Conservation (phyloP, 768 basidiomycete species). For the Suillus ampliporus region DNA sequence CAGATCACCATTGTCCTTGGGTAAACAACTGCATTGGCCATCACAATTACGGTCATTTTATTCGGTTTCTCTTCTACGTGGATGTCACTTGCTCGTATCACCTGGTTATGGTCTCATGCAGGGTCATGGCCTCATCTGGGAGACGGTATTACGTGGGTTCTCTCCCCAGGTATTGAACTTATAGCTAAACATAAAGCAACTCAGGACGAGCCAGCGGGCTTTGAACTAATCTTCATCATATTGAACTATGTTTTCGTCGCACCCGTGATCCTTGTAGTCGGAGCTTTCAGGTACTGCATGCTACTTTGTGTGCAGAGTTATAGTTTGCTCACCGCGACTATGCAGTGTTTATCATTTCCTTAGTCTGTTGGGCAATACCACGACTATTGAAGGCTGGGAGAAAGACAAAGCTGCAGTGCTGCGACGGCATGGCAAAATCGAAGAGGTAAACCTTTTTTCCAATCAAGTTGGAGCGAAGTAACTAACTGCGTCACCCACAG, state of each 20-base stretch:
- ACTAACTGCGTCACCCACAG: conserved; percentile 40
- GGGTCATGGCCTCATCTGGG: conserved; percentile 56
- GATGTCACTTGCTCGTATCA: conserved; percentile 92
- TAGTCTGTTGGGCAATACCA: conserved; percentile 77
- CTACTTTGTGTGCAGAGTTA: conserved; percentile 7
- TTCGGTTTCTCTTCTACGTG: conserved; percentile 92
- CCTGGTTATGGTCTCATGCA: conserved; percentile 75
- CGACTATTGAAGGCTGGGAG: conserved; percentile 98
- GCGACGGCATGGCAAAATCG: conserved; percentile 83
- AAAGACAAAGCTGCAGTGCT: conserved; percentile 93
- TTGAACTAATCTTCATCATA: conserved; percentile 84
- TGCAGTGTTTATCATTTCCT: conserved; percentile 88
- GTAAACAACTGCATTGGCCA: conserved; percentile 95
- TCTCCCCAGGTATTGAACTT: conserved; percentile 1
- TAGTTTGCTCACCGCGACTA: conserved; percentile 18
- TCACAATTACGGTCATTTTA: conserved; percentile 86
- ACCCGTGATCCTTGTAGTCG: conserved; percentile 87
- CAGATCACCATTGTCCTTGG: conserved; percentile 94
- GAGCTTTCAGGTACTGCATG: conserved; percentile 76
- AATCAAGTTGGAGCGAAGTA: not conserved
- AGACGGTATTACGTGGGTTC: conserved; percentile 57
- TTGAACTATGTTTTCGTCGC: conserved; percentile 85
- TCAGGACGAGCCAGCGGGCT: conserved; percentile 70
- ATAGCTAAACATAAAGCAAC: conserved; percentile 6
- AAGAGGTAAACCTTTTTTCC: conserved; percentile 54